Evolutionary conservation across 2,329 filamentous ascomycete species (phyloP), one percentile per base, ranked within the genome.

Genomic region (Conoideocrella luteorostrata): DNA sequence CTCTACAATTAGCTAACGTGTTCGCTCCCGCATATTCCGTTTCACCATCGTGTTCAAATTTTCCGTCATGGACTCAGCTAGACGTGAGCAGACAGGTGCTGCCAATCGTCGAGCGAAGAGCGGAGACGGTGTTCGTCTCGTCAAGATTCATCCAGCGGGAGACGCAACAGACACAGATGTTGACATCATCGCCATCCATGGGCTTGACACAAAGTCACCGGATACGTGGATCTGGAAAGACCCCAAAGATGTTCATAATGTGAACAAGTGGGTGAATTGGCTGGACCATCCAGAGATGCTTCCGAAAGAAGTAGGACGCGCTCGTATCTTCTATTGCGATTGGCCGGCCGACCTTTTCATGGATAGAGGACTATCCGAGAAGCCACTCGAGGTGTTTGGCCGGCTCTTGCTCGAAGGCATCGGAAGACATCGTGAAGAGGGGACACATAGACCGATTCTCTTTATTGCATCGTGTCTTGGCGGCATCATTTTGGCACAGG

Each of bases 131-230:
- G 30, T 33, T 17, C 30, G 30, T 9, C 30, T 33, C 30, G 18
- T 33, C 30, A 33, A 17, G 30, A 17, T 33, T 4, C 11, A 33
- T 18, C 30, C 30, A 33, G 30, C 18, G 30, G 30, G n/a, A 33
- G 20, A 39, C 21, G 38, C 47, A 49, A 33, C 17, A 20, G 45
- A 50, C 20, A 48, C 55, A 11, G 49, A 57, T 10, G 39, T 52
- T 18, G 57, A 60, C 11, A 55, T 68, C 35, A 60, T 65, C 22
- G 50, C 67, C 17, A 62, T 69, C 26, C 66, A 59, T 50, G 53
- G 57, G 41, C 47, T 61, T 21, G 54, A 62, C 39, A 59, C 57
- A 11, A 51, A 50, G 15, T 59, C 57, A 24, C 56, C 49, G 5
- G 53, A 57, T 17, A 59, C 57, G 3, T 62, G 56, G 59, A 52